A percentile compares a stretch with the other conserved stretches of the same genome.
phyloP scores from a whole-genome alignment of 2,329 filamentous ascomycete genomes.

The Cytospora piceae region DNA sequence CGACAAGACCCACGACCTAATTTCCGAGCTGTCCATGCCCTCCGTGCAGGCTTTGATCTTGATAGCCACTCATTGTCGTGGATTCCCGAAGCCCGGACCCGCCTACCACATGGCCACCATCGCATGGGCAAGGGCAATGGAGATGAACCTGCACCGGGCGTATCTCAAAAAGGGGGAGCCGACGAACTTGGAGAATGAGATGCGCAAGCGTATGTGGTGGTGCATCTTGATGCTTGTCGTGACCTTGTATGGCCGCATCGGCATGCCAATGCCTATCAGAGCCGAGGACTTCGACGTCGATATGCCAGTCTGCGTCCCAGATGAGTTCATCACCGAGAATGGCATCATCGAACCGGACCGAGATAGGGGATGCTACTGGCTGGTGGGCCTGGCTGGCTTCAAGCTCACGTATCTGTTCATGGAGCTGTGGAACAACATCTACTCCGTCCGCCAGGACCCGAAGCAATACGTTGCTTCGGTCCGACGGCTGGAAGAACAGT shows the following conservation, averaged over 20 bases:
- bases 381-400: slow-evolving; percentile 67
- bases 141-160: slow-evolving; percentile 76
- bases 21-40: slow-evolving; percentile 62
- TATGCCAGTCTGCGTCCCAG: slow-evolving; percentile 71
- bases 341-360: slow-evolving; percentile 59
- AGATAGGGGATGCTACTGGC: slow-evolving; percentile 66
- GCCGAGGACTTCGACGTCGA: slow-evolving; percentile 79
- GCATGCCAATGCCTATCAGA: slow-evolving; percentile 74
- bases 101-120: slow-evolving; percentile 70
- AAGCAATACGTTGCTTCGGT: slow-evolving; percentile 67
- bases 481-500: slow-evolving; percentile 65
- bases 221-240: slow-evolving; percentile 67
- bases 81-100: slow-evolving; percentile 78
- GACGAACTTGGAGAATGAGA: slow-evolving; percentile 69
- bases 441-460: slow-evolving; percentile 67
- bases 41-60: slow-evolving; percentile 75
- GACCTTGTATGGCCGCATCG: slow-evolving; percentile 74
- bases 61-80: slow-evolving; percentile 72
- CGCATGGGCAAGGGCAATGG: slow-evolving; percentile 70
- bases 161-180: slow-evolving; percentile 53
- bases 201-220: slow-evolving; percentile 82
- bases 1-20: slow-evolving; percentile 68
- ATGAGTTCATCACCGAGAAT: slow-evolving; percentile 69
- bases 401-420: slow-evolving; percentile 69
- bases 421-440: slow-evolving; percentile 77